A percentile compares a stretch with the other conserved stretches of the same genome.
Conservation (phyloP, 768 basidiomycete species). For the Boletus edulis region DNA sequence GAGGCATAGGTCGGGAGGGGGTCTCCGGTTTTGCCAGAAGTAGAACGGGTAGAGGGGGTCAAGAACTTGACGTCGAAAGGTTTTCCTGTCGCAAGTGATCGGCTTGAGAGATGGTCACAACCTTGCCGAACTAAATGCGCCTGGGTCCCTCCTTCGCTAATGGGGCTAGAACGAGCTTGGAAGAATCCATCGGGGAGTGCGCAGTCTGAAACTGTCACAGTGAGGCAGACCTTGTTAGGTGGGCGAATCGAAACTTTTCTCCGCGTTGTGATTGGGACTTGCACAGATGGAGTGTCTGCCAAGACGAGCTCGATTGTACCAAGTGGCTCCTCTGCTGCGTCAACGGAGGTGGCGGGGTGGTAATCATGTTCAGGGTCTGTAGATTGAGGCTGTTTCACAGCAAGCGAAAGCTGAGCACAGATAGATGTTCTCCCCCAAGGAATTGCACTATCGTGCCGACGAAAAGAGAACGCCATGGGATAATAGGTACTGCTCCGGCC, state of each 20-base stretch:
- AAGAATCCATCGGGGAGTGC: conserved; percentile 19
- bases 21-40: not conserved
- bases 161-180: not conserved
- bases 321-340: not conserved
- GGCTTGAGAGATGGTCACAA: conserved; percentile 4
- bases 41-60: not conserved
- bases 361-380: too few species aligned
- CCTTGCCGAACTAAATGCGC: conserved; percentile 3
- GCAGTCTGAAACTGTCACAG: conserved; percentile 13
- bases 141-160: not conserved
- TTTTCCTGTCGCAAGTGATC: conserved; percentile 17
- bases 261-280: not conserved
- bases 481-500: not conserved
- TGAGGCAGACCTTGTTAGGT: conserved; percentile 6
- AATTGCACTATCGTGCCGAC: not conserved
- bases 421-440: conserved; percentile 18
- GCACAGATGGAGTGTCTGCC: not conserved
- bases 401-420: conserved; percentile 8
- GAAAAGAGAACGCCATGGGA: conserved; percentile 9
- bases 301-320: conserved; percentile 1
- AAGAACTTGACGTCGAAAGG: conserved; percentile 22
- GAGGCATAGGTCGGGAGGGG: conserved; percentile 13
- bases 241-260: not conserved
- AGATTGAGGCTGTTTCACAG: not conserved
- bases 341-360: too few species aligned